phyloP scores from a whole-genome alignment of 495 filamentous ascomycete species.

The Apodospora peruviana region DNA sequence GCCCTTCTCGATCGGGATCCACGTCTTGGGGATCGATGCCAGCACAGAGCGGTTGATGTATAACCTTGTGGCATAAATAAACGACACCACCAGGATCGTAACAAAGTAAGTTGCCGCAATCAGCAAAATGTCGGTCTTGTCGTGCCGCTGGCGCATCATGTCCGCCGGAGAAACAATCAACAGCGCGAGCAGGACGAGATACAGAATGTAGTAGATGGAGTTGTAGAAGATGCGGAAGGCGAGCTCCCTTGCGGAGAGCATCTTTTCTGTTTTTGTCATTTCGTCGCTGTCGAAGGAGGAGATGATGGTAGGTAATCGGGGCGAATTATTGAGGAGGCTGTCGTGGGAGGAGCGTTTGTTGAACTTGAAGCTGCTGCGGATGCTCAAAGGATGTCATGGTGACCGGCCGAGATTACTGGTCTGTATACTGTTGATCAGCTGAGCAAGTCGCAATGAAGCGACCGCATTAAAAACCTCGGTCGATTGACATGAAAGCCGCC shows the following conservation, averaged over 20 bases:
- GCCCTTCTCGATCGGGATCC: constrained; percentile 76
- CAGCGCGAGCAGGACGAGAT: constrained; percentile 63
- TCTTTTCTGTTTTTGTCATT: too few species aligned
- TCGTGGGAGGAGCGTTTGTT: too few species aligned
- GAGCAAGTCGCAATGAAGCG: too few species aligned
- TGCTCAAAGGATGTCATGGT: too few species aligned
- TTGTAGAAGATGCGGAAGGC: constrained; percentile 77
- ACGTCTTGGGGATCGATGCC: constrained; percentile 74
- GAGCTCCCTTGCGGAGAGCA: constrained; percentile 10
- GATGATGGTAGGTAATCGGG: neutral
- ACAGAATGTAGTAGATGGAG: constrained; percentile 71
- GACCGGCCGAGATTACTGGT: too few species aligned
- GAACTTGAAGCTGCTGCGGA: too few species aligned
- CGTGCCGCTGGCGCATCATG: constrained; percentile 66
- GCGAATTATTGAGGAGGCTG: too few species aligned
- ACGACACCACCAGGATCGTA: constrained; percentile 61
- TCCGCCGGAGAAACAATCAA: constrained; percentile 80
- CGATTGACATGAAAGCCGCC: too few species aligned
- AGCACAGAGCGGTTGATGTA: constrained; percentile 78
- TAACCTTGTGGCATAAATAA: constrained; percentile 83
- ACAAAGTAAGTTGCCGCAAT: constrained; percentile 73
- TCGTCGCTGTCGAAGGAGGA: neutral
- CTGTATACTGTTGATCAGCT: too few species aligned
- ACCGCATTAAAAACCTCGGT: too few species aligned
- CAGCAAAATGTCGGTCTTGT: constrained; percentile 78